Base-by-base conservation (phyloP, 495 filamentous ascomycete genomes). In the Talaromyces borbonicus region DNA sequence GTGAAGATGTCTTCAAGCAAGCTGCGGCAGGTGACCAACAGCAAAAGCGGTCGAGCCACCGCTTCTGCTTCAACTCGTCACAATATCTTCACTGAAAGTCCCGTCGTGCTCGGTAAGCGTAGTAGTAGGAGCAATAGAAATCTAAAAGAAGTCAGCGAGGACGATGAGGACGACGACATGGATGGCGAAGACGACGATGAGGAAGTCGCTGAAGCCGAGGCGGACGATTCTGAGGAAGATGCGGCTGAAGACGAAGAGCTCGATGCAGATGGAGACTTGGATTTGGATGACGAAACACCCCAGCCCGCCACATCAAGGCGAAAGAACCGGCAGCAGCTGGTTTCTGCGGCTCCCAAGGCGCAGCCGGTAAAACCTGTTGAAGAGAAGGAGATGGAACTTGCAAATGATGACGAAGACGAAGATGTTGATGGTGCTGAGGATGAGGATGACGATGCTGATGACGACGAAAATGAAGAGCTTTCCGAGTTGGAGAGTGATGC, bases 1-100 rank as follows among this genome's bases (percentile, higher is more conserved):
- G 80, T 95, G 53, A 95, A 88, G 68, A 81, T 90, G 56, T 80
- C 86, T 5, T 77, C 86, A 24, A 84, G 73, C 66, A 92, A 86
- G 69, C 72, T 92, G 43, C 82, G 85, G 26, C 81, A 93, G 60
- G 84, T 79, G 11, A 90, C 81, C 19, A 72, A 69, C 35, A 65
- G 62, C 43, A 36, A 31, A 11, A 54, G 59, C 37, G 48, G 57
- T 52, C 58, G 56, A 52, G 56, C 57, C n/a, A 47, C 53, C 22
- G 49, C 43, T 22, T 49, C 53, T 15, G 47, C 43, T 22, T 49
- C 58, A 12, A 55, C 38, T 27, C 61, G 60, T 45, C 66, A 67
- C 43, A 70, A 72, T 56, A 63, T 62, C 48, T 76, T 76, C 53
- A 62, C 63, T 24, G 70, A 73, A n/a, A 68, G 72, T 24, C 67